Conservation (phyloP, 306 rosid species). For the Begonia peltatifolia region DNA sequence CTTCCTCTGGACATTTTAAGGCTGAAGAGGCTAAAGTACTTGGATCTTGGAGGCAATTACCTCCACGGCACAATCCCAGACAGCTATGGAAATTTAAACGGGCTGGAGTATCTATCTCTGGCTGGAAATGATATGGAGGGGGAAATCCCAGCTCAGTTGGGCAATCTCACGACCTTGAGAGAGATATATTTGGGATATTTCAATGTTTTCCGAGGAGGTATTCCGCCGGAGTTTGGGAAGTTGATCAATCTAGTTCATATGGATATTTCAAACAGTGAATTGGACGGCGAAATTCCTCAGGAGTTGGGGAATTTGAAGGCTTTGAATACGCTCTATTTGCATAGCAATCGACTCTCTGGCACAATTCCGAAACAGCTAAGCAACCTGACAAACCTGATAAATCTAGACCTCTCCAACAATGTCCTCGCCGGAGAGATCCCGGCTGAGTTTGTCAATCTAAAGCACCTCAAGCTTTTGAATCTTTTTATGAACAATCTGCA, state of each 20-base stretch:
- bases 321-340: constrained; percentile 55
- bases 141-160: constrained; percentile 56
- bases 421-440: constrained; percentile 77
- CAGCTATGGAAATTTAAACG: constrained; percentile 36
- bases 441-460: constrained; percentile 43
- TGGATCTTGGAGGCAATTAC: constrained; percentile 75
- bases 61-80: constrained; percentile 51
- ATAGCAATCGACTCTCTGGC: constrained; percentile 55
- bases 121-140: constrained; percentile 65
- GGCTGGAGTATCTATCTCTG: constrained; percentile 55
- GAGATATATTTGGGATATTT: constrained; percentile 55
- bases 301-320: constrained; percentile 56
- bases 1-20: constrained; percentile 46
- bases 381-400: constrained; percentile 38
- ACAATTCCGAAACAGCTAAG: constrained; percentile 59
- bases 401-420: constrained; percentile 70
- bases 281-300: constrained; percentile 57
- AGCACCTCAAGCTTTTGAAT: constrained; percentile 52
- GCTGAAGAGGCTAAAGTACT: constrained; percentile 37
- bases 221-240: constrained; percentile 56
- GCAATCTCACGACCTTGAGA: constrained; percentile 52
- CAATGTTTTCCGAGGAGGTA: constrained; percentile 72
- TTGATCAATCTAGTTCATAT: constrained; percentile 43
- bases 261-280: constrained; percentile 56
- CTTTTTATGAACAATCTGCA: constrained; percentile 72